phyloP scores from a whole-genome alignment of 2,329 filamentous ascomycete genomes.

The Aspergillus costaricaensis region DNA sequence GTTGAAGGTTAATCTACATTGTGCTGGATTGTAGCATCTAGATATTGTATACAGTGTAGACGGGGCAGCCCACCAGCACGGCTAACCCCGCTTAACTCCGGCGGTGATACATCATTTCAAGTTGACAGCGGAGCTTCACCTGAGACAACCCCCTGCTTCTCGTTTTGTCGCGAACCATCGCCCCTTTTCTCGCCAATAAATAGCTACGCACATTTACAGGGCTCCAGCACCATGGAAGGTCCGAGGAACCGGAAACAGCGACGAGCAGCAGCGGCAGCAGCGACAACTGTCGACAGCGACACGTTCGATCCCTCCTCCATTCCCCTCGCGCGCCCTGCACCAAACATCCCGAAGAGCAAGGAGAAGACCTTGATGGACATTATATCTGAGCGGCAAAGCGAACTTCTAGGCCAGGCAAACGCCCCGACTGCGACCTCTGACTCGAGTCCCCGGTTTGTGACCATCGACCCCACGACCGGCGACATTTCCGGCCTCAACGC shows the following conservation, averaged over 20 bases:
- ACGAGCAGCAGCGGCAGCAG: constrained; percentile 34
- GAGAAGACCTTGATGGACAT: constrained; percentile 48
- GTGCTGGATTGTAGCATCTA: not conserved
- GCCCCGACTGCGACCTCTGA: constrained; percentile 6
- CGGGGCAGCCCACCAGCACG: not conserved
- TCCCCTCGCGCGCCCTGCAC: constrained; percentile 34
- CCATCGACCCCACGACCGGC: constrained; percentile 30
- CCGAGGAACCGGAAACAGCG: constrained; percentile 45
- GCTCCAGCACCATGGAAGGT: constrained; percentile 25
- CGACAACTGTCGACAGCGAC: constrained; percentile 14
- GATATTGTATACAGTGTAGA: not conserved
- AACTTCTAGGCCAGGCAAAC: constrained; percentile 25
- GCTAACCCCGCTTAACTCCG: constrained; percentile 25
- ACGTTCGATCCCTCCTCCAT: constrained; percentile 36
- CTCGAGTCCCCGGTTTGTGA: constrained; percentile 33
- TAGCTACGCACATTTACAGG: not conserved
- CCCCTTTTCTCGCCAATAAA: not conserved
- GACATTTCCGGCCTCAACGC: constrained; percentile 27
- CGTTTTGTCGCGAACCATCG: constrained; percentile 6
- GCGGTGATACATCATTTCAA: constrained; percentile 10
- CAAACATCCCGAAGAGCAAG: constrained; percentile 19
- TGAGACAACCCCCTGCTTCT: not conserved
- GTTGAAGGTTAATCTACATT: too few species aligned
- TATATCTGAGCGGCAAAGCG: constrained; percentile 46
- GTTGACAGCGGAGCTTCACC: constrained; percentile 1